Percentiles rank a stretch among this genome's conserved stretches.
phyloP scores from a whole-genome alignment of 345 rosid genomes.

The Cardamine chenopodiifolia region DNA sequence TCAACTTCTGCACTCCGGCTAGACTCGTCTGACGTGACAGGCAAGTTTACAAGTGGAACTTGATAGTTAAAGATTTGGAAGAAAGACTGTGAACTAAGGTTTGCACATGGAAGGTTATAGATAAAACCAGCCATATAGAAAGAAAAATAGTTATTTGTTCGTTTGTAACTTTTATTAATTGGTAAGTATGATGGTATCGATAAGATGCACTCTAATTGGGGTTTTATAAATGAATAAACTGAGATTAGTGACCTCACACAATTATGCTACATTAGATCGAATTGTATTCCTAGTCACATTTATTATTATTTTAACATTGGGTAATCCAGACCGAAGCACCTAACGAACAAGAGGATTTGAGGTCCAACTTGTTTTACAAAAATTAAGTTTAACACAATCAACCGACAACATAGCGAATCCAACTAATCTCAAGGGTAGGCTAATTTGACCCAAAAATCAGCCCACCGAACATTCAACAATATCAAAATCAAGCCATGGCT shows the following conservation, averaged over 20 bases:
- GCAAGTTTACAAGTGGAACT: conserved; percentile 7
- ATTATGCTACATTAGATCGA: neutral
- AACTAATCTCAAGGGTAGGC: no score
- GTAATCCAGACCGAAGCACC: neutral
- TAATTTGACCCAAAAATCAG: no score
- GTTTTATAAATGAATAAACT: conserved; percentile 12
- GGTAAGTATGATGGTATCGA: conserved; percentile 4
- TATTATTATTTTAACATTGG: neutral
- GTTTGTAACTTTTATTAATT: neutral
- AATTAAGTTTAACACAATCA: neutral
- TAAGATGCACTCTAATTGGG: neutral
- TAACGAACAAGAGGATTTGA: neutral
- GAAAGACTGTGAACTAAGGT: neutral
- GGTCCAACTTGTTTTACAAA: neutral
- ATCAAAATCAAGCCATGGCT: no score
- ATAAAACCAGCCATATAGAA: conserved; percentile 20
- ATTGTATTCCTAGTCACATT: conserved; percentile 5
- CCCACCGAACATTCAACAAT: no score
- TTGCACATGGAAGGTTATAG: conserved; percentile 7
- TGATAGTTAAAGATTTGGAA: neutral
- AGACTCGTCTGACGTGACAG: neutral
- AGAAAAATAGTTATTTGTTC: neutral
- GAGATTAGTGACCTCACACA: neutral
- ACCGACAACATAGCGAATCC: no score
- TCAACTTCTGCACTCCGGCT: conserved; percentile 8